Percentiles rank a stretch among this genome's conserved stretches.
Evolutionary conservation across 306 rosid species (phyloP).

Genomic region (Arachis hypogaea): DNA sequence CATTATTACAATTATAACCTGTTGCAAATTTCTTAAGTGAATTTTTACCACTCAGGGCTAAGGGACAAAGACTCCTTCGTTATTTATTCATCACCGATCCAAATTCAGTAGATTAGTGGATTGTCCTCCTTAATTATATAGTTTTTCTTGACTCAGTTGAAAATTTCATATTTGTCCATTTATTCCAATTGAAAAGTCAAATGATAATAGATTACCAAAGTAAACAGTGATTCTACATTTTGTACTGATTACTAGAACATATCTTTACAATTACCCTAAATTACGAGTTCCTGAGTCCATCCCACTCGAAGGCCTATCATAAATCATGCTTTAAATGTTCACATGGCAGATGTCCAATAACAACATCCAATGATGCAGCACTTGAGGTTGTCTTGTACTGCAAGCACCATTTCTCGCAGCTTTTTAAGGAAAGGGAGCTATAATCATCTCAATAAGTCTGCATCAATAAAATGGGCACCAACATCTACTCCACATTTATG

Average conservation of each 20-base stretch:
- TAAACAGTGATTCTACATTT: no score
- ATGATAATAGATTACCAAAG: neutral
- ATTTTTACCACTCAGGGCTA: neutral
- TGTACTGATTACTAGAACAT: no score
- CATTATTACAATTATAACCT: neutral
- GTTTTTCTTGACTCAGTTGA: neutral
- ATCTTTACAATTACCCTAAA: neutral
- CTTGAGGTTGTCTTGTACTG: slow-evolving; percentile 92
- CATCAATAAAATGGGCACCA: slow-evolving; percentile 68
- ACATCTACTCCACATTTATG: slow-evolving; percentile 69
- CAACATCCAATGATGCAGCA: slow-evolving; percentile 94
- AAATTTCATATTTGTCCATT: neutral
- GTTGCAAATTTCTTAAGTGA: neutral
- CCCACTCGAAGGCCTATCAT: slow-evolving; percentile 62
- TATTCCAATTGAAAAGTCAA: neutral
- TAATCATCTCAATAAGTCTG: slow-evolving; percentile 76
- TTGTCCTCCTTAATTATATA: neutral
- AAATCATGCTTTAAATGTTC: slow-evolving; percentile 95
- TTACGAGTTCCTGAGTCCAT: neutral
- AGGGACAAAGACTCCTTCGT: neutral
- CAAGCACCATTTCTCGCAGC: slow-evolving; percentile 96
- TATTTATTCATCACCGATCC: neutral
- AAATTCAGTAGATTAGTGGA: neutral
- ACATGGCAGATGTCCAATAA: slow-evolving; percentile 87
- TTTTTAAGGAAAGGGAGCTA: slow-evolving; percentile 90